phyloP scores from a whole-genome alignment of 1,284 basidiomycete species.

The Sutorius eximius region DNA sequence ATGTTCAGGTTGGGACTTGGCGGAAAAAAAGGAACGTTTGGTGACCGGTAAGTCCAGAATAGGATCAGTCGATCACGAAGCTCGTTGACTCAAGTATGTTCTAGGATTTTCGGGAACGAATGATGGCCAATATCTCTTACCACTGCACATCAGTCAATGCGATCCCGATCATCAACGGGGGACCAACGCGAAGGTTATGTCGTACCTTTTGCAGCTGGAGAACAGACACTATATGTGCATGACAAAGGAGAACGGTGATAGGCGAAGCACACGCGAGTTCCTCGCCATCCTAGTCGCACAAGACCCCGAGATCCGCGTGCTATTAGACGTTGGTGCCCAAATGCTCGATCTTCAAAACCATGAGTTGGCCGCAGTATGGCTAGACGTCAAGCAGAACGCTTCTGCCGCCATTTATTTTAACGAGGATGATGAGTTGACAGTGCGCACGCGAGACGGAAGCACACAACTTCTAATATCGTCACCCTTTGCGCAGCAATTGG shows the following conservation, averaged over 20 bases:
- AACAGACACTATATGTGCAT: slow-evolving; percentile 42
- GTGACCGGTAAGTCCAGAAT: slow-evolving; percentile 16
- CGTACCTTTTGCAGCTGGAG: slow-evolving; percentile 44
- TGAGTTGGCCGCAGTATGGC: slow-evolving; percentile 44
- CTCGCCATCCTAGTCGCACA: slow-evolving; percentile 37
- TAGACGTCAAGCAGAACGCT: slow-evolving; percentile 32
- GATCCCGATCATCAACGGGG: slow-evolving; percentile 43
- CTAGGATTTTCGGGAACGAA: slow-evolving; percentile 62
- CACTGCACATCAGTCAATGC: slow-evolving; percentile 44
- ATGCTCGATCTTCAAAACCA: slow-evolving; percentile 51
- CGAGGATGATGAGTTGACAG: slow-evolving; percentile 42
- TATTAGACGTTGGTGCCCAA: slow-evolving; percentile 58
- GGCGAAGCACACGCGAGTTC: slow-evolving; percentile 34
- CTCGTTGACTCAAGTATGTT: slow-evolving; percentile 7
- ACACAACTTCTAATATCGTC: slow-evolving; percentile 45
- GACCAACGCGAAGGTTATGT: slow-evolving; percentile 54
- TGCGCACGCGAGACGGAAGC: slow-evolving; percentile 42
- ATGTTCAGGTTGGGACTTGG: slow-evolving; percentile 56
- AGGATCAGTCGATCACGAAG: neutral
- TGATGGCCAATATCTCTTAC: slow-evolving; percentile 50
- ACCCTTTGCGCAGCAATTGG: slow-evolving; percentile 42
- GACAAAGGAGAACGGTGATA: slow-evolving; percentile 19
- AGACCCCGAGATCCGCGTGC: slow-evolving; percentile 40
- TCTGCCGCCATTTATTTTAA: slow-evolving; percentile 51
- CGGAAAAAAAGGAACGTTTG: slow-evolving; percentile 35